Evolutionary conservation across 2,329 filamentous ascomycete species (phyloP), one percentile per base, ranked within the genome.

Genomic region (Akanthomyces lecanii): DNA sequence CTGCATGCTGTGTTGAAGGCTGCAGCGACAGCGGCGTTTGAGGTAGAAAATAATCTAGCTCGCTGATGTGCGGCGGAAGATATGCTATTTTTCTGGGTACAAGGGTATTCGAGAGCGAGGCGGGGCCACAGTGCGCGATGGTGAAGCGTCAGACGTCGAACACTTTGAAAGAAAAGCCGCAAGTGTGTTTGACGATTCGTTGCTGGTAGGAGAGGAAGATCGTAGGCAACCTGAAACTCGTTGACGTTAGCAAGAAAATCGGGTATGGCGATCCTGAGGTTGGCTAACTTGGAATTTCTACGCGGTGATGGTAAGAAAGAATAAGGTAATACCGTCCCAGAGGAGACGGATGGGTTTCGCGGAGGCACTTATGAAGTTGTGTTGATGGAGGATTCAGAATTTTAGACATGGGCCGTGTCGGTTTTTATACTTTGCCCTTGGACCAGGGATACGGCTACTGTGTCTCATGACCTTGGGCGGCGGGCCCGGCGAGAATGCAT

Each of bases 11-110:
- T 76, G 74, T 73, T 66, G 79, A 79, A 67, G 79, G 75, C 67
- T 82, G n/a, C n/a, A n/a, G n/a, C n/a, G n/a, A n/a, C n/a, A n/a
- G n/a, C n/a, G n/a, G 77, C 54, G 83, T 85, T 71, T 83, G 78
- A 65, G 80, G 79, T 8, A 80, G 73, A 65, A 80, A 77, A 66
- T 79, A 78, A 64, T 73, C 76, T 65, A 76, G 76, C 66, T 82
- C 79, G 54, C 82, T 74, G 69, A 82, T 80, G 66, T 83, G 80
- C 72, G 81, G 79, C 68, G 81, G 78, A n/a, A n/a, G n/a, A n/a
- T n/a, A n/a, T n/a, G n/a, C n/a, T n/a, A n/a, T n/a, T n/a, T n/a
- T n/a, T n/a, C n/a, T n/a, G n/a, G n/a, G n/a, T n/a, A n/a, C n/a
- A n/a, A n/a, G n/a, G n/a, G n/a, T n/a, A n/a, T n/a, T n/a, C n/a